Evolutionary conservation across 306 rosid genomes (phyloP).

Genomic region (peach (Prunus persica)): DNA sequence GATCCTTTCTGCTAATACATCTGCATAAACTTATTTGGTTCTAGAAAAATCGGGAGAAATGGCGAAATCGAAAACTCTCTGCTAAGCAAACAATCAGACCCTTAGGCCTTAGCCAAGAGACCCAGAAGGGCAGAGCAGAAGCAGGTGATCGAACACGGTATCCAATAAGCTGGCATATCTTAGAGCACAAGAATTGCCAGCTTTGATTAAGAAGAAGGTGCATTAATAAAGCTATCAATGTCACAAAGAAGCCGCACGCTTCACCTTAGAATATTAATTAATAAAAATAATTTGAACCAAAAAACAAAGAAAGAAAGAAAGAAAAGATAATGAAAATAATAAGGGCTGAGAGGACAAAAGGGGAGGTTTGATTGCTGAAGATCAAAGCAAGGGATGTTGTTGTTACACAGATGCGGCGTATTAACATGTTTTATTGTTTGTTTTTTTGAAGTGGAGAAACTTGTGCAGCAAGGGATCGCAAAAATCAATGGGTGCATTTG

Average conservation of each 20-base stretch:
- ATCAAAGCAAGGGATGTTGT: slow-evolving; percentile 21
- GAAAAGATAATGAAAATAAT: background rate
- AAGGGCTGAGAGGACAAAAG: background rate
- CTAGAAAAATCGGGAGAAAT: no score
- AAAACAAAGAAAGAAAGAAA: no score
- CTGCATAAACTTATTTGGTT: no score
- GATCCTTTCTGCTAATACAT: background rate
- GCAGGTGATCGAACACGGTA: background rate
- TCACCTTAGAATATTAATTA: slow-evolving; percentile 20
- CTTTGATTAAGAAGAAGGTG: slow-evolving; percentile 9
- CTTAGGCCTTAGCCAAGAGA: background rate
- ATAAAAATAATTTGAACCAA: no score
- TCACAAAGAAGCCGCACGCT: slow-evolving; percentile 42
- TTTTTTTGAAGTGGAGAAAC: slow-evolving; percentile 6
- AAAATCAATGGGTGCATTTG: slow-evolving; percentile 1
- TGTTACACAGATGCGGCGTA: slow-evolving; percentile 1
- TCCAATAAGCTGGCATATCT: slow-evolving; percentile 23
- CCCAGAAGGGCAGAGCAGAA: background rate
- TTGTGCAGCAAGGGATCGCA: background rate
- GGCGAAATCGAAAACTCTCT: background rate
- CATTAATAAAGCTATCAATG: background rate
- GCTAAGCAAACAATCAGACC: background rate
- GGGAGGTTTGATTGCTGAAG: slow-evolving; percentile 9
- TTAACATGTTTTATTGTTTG: background rate
- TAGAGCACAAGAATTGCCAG: slow-evolving; percentile 34